These are phyloP conservation scores for Colletotrichum brevisporum DNA, from an alignment of 2,329 filamentous ascomycete species.

Conservation along the genomic window DNA sequence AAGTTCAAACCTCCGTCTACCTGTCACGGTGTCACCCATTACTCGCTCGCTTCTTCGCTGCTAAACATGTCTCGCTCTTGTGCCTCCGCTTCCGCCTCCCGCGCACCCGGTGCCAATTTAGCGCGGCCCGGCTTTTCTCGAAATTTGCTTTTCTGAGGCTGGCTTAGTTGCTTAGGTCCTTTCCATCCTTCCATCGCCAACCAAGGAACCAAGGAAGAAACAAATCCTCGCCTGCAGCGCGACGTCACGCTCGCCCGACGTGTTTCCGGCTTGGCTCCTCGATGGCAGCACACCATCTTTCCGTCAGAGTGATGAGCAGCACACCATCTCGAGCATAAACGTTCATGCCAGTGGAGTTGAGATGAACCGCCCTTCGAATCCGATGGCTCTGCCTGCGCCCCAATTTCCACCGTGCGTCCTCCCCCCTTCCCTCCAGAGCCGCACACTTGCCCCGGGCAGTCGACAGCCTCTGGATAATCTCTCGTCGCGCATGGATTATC, in stretches of 20 bases:
- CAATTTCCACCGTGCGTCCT: slow-evolving; percentile 20
- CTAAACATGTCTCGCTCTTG: slow-evolving; percentile 6
- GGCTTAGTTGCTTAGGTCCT: not conserved
- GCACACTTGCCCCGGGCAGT: slow-evolving; percentile 15
- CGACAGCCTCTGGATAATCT: slow-evolving; percentile 34
- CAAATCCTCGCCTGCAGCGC: slow-evolving; percentile 4
- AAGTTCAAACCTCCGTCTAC: not conserved
- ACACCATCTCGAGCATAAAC: slow-evolving; percentile 24
- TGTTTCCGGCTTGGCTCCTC: slow-evolving; percentile 29
- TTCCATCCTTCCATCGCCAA: not conserved
- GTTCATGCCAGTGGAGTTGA: slow-evolving; percentile 32
- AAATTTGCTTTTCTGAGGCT: slow-evolving; percentile 3
- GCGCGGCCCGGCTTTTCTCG: not conserved
- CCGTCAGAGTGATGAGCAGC: not conserved
- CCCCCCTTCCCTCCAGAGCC: too few relatives aligned
- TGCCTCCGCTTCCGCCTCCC: not conserved
- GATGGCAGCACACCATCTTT: slow-evolving; percentile 11
- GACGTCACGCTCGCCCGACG: slow-evolving; percentile 28
- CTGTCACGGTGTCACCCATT: too few relatives aligned
- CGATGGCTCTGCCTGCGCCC: not conserved
- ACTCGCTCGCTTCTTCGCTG: slow-evolving; percentile 1
- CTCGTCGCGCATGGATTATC: slow-evolving; percentile 33
- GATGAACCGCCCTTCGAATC: slow-evolving; percentile 5
- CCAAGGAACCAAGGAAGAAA: not conserved
- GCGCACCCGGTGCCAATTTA: slow-evolving; percentile 3